These are phyloP conservation scores for Aethionema arabicum DNA, from an alignment of 345 rosid genomes.

Conservation along the genomic window DNA sequence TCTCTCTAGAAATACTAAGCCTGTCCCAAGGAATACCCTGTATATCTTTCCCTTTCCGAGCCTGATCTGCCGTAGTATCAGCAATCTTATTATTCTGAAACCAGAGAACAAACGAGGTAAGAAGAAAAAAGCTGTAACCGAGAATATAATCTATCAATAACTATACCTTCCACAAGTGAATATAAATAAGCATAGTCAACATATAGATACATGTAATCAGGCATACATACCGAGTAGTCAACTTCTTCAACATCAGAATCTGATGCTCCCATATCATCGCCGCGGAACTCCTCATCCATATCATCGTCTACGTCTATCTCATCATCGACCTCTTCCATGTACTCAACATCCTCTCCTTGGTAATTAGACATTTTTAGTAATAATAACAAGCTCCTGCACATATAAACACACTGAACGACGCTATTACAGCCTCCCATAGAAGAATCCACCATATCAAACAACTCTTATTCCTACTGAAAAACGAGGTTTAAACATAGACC, in stretches of 20 bases:
- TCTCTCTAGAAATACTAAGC: slow-evolving; percentile 79
- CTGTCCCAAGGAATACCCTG: slow-evolving; percentile 99
- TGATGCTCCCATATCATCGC: slow-evolving; percentile 45
- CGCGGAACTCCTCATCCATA: slow-evolving; percentile 48
- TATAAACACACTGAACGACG: slow-evolving; percentile 2
- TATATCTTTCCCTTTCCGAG: slow-evolving; percentile 86
- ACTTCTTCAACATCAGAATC: slow-evolving; percentile 76
- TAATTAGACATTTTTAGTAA: slow-evolving; percentile 50
- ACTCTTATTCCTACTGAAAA: neutral
- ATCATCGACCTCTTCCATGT: slow-evolving; percentile 49
- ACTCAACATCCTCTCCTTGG: slow-evolving; percentile 62
- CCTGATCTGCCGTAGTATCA: slow-evolving; percentile 82
- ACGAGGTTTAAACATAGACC: neutral
- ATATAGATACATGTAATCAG: slow-evolving; percentile 22
- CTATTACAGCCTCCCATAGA: neutral
- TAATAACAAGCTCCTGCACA: slow-evolving; percentile 25
- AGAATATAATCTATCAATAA: slow-evolving; percentile 43
- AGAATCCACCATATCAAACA: neutral
- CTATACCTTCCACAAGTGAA: slow-evolving; percentile 45
- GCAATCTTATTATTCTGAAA: slow-evolving; percentile 54
- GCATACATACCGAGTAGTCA: slow-evolving; percentile 44
- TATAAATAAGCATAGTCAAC: slow-evolving; percentile 39
- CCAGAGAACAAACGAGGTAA: neutral
- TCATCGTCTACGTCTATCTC: slow-evolving; percentile 66
- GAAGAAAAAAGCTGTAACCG: slow-evolving; percentile 31